Evolutionary conservation across 306 rosid species (phyloP), one percentile per base, ranked within the genome.

Genomic region (Malus asiatica): DNA sequence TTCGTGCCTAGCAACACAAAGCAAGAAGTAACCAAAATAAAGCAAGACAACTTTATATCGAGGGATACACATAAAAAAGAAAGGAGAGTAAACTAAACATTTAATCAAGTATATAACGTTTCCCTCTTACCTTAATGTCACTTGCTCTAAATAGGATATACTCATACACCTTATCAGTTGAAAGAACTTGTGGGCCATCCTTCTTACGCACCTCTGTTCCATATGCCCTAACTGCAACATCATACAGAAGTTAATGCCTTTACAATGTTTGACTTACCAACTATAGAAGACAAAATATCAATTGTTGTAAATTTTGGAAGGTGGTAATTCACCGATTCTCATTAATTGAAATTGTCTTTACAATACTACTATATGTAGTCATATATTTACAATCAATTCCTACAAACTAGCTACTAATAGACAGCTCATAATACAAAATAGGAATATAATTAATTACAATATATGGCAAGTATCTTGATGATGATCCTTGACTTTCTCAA

Each of bases 171-270:
- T 85, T 86, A 30, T 88, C 91, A 71, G 71, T 81, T 33, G 97
- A 90, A 75, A 86, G 87, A 86, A 93, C 72, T 81, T 93, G 91
- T 40, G 86, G 85, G 25, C 92, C 93, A 83, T 93, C 92, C 92
- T 80, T 87, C 80, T 83, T 86, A 58, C 96, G 80, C 73, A 94
- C 96, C 85, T 93, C 96, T 9, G 97, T 90, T 79, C 97, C 96
- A 68, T 77, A 89, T 23, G 93, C 90, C 72, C 84, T 84, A 70
- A 93, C 97, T 93, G 90, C 59, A 86, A 86, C 38, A 40, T 77
- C 85, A 78, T 13, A 71, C 11, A 65, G 10, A 53, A 65, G 10
- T 40, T 46, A 59, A 71, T 40, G 79, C 11, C 69, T 80, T 81
- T 67, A 51, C 46, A 58, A 76, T 44, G 23, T 29, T 42, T 77